Percentiles rank a stretch among this genome's conserved stretches.
These are phyloP conservation scores for Globisporangium radiosum DNA, from an alignment of 352 stramenopile species.

Conservation along the genomic window DNA sequence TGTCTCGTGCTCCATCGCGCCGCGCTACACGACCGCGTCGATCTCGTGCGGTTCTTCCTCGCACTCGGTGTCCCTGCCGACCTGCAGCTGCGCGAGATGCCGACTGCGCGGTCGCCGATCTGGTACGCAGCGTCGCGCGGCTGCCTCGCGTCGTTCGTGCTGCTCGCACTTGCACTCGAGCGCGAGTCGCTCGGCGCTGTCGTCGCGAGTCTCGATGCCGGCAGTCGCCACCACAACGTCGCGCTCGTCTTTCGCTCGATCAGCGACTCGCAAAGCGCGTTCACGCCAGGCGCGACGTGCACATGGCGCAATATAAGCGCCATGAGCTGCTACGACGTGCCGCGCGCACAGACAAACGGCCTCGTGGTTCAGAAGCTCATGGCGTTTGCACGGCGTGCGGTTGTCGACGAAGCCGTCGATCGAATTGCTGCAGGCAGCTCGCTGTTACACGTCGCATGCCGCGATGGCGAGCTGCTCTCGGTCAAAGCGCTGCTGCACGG, in stretches of 20 bases:
- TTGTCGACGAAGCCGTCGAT: slow-evolving; percentile 10
- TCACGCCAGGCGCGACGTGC: slow-evolving; percentile 20
- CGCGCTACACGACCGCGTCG: slow-evolving; percentile 33
- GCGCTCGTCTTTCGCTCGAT: slow-evolving; percentile 20
- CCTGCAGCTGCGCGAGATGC: slow-evolving; percentile 24
- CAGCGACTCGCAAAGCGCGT: slow-evolving; percentile 16
- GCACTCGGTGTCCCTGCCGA: slow-evolving; percentile 32
- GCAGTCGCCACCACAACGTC: neutral
- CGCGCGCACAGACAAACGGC: slow-evolving; percentile 19
- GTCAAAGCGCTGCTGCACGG: slow-evolving; percentile 31
- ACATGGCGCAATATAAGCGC: slow-evolving; percentile 50
- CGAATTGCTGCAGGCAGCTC: slow-evolving; percentile 14
- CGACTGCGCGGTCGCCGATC: slow-evolving; percentile 23
- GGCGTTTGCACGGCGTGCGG: slow-evolving; percentile 19
- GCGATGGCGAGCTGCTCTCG: slow-evolving; percentile 23
- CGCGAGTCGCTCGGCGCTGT: slow-evolving; percentile 16
- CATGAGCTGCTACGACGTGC: slow-evolving; percentile 42
- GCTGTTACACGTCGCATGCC: slow-evolving; percentile 38
- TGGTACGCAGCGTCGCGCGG: slow-evolving; percentile 42
- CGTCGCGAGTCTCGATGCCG: slow-evolving; percentile 6
- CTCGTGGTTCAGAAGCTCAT: slow-evolving; percentile 49
- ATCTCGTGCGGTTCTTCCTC: slow-evolving; percentile 40
- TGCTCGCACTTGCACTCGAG: slow-evolving; percentile 29
- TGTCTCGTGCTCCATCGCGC: slow-evolving; percentile 47
- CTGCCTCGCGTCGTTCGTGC: slow-evolving; percentile 35